These are phyloP conservation scores for Ophiostoma piceae DNA, from an alignment of 2,329 filamentous ascomycete genomes.

Conservation along the genomic window DNA sequence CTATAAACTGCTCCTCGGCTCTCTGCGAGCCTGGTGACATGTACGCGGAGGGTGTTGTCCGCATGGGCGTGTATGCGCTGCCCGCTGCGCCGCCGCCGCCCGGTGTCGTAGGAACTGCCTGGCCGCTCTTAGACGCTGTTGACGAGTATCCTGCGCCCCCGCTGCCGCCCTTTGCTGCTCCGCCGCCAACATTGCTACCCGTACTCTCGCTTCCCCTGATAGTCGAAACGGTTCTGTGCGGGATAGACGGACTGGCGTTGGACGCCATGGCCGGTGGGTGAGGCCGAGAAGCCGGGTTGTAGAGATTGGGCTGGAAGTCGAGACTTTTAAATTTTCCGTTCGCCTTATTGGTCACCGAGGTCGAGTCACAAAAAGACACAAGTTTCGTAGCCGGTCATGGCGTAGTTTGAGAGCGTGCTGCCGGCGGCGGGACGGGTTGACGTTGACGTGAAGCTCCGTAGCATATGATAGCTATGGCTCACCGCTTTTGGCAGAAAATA, in stretches of 20 bases:
- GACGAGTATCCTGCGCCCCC: background rate
- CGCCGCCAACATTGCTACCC: conserved; percentile 19
- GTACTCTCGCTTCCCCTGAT: conserved; percentile 43
- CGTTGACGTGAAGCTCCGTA: conserved; percentile 7
- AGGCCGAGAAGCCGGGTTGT: background rate
- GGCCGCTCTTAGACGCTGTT: background rate
- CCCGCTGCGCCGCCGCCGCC: conserved; percentile 28
- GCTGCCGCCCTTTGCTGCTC: conserved; percentile 20
- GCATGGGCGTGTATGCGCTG: background rate
- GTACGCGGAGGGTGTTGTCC: conserved; percentile 48
- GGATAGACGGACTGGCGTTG: conserved; percentile 41
- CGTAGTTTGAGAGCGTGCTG: background rate
- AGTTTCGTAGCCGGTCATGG: background rate
- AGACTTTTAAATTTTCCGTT: background rate
- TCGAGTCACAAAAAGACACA: background rate
- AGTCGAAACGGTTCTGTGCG: conserved; percentile 55
- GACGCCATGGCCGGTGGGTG: conserved; percentile 40
- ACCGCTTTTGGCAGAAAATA: conserved; percentile 24
- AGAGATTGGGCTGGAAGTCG: background rate
- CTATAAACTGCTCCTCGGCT: conserved; percentile 75
- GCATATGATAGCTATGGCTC: background rate
- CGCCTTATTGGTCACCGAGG: background rate
- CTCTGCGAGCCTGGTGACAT: conserved; percentile 57
- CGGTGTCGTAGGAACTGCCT: conserved; percentile 25
- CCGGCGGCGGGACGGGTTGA: background rate